Evolutionary conservation across 768 basidiomycete genomes (phyloP).

Genomic region (Termitomyces sp.): DNA sequence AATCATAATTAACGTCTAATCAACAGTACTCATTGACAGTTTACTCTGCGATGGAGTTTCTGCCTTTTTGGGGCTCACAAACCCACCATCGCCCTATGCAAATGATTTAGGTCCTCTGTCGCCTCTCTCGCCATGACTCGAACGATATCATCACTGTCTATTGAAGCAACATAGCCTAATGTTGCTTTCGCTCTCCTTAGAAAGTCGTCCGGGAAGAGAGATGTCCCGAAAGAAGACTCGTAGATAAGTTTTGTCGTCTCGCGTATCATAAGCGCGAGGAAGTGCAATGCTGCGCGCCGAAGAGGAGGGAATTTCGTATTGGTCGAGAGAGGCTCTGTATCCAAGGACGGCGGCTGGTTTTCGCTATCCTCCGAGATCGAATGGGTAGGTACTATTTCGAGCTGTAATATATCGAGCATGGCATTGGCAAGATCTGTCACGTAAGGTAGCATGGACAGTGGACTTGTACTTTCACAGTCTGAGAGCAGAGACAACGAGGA

Average conservation of each 20-base stretch:
- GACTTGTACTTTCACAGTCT: constrained; percentile 60
- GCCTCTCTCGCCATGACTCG: constrained; percentile 75
- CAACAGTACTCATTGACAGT: too few relatives aligned
- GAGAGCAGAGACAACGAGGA: constrained; percentile 61
- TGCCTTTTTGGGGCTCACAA: constrained; percentile 13
- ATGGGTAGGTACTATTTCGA: constrained; percentile 41
- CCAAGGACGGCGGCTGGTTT: constrained; percentile 31
- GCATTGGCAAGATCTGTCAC: constrained; percentile 52
- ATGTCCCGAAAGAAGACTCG: constrained; percentile 25
- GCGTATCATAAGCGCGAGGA: constrained; percentile 67
- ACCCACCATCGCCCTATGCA: constrained; percentile 42
- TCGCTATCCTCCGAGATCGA: constrained; percentile 16
- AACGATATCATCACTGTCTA: constrained; percentile 69
- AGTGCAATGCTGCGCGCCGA: constrained; percentile 82
- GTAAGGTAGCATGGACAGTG: constrained; percentile 60
- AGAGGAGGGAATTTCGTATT: constrained; percentile 72
- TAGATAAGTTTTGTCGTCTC: constrained; percentile 48
- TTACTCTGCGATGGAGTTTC: neutral
- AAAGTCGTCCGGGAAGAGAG: constrained; percentile 28
- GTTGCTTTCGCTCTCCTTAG: constrained; percentile 52
- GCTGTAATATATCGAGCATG: constrained; percentile 73
- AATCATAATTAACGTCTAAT: neutral
- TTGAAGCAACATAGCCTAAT: constrained; percentile 60
- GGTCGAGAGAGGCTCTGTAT: constrained; percentile 50
- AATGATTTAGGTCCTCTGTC: constrained; percentile 43